phyloP scores from a whole-genome alignment of 2,329 filamentous ascomycete genomes.

The Alternaria gansuensis region DNA sequence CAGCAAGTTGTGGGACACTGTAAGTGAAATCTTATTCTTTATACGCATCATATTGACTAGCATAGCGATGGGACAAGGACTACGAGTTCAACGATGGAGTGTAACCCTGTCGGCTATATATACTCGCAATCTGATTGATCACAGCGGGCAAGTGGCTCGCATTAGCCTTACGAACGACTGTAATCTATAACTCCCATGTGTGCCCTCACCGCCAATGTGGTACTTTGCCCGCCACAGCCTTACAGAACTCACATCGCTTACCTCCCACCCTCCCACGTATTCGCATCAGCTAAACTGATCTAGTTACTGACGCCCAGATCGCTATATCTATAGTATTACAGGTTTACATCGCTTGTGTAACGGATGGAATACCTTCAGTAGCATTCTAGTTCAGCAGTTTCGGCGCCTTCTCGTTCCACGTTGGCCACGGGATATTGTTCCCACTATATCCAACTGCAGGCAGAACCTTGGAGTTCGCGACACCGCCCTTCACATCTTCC shows the following conservation, averaged over 20 bases:
- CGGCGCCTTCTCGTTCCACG: conserved; percentile 32
- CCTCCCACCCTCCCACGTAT: conserved; percentile 46
- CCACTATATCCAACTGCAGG: conserved; percentile 21
- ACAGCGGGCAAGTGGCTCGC: neutral
- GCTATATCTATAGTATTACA: conserved; percentile 42
- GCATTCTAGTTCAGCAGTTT: conserved; percentile 42
- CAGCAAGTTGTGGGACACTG: conserved; percentile 61
- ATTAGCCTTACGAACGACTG: neutral
- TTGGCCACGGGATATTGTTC: conserved; percentile 41
- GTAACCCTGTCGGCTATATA: neutral
- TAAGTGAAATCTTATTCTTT: conserved; percentile 29
- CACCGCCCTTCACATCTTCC: conserved; percentile 39
- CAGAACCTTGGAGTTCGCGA: conserved; percentile 36
- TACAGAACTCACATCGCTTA: conserved; percentile 46
- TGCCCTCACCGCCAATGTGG: conserved; percentile 30
- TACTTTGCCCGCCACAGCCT: conserved; percentile 34
- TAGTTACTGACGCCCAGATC: conserved; percentile 46
- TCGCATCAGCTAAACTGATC: conserved; percentile 41
- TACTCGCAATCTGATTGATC: neutral
- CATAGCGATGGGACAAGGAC: conserved; percentile 46
- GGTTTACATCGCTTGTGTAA: conserved; percentile 31
- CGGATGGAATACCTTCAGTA: conserved; percentile 39
- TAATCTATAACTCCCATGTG: neutral
- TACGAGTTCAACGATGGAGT: conserved; percentile 46
- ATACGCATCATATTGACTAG: conserved; percentile 9